A percentile compares a stretch with the other conserved stretches of the same genome.
Conservation (phyloP, 2,329 filamentous ascomycete genomes). For the Ascochyta lentis region DNA sequence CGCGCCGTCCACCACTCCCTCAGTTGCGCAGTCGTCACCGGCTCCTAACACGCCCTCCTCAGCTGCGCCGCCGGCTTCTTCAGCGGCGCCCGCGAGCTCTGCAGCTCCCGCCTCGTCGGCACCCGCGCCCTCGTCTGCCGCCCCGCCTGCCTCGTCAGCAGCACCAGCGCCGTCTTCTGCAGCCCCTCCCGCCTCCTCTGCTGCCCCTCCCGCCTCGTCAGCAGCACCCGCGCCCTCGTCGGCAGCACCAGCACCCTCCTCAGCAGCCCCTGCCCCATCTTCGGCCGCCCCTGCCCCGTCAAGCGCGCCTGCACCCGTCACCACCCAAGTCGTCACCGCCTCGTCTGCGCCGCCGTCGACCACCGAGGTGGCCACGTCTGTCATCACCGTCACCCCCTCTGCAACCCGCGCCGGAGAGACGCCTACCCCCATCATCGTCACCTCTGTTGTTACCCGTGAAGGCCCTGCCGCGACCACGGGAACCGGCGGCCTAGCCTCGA, state of each 20-base stretch:
- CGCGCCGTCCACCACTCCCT: constrained; percentile 23
- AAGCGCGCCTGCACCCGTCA: constrained; percentile 18
- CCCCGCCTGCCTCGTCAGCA: constrained; percentile 29
- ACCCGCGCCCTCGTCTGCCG: constrained; percentile 19
- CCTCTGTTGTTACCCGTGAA: constrained; percentile 22
- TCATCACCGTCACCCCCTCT: constrained; percentile 33
- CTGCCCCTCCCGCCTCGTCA: constrained; percentile 22
- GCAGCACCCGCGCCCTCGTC: constrained; percentile 12
- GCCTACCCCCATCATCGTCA: constrained; percentile 26
- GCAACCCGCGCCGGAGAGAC: constrained; percentile 27
- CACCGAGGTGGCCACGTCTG: constrained; percentile 25
- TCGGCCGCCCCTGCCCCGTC: constrained; percentile 16
- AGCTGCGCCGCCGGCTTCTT: constrained; percentile 13
- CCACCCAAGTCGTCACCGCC: constrained; percentile 32
- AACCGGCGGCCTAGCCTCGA: constrained; percentile 18
- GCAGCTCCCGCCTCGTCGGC: constrained; percentile 18
- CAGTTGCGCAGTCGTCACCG: constrained; percentile 23
- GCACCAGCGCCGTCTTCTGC: constrained; percentile 20
- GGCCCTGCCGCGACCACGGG: constrained; percentile 10
- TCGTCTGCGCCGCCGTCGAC: constrained; percentile 30
- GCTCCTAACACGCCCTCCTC: constrained; percentile 27
- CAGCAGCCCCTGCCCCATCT: constrained; percentile 11
- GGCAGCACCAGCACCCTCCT: neutral
- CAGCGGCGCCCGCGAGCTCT: constrained; percentile 17
- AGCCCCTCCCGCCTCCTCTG: constrained; percentile 6